Evolutionary conservation across 169 alveolate species (phyloP).

Genomic region (Perkinsus marinus): DNA sequence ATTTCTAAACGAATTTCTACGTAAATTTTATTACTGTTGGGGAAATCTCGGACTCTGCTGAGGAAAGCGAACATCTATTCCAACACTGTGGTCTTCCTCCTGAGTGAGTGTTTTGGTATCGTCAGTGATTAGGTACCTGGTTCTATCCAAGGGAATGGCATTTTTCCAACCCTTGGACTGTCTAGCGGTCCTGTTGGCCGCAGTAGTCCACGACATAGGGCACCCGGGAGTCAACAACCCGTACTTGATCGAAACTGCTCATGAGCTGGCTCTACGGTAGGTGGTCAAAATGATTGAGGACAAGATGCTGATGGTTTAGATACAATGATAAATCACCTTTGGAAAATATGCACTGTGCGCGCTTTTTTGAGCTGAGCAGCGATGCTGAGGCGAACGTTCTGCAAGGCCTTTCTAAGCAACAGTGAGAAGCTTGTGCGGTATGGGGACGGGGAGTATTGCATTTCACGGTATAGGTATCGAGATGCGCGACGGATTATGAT

Average conservation of each 20-base stretch:
- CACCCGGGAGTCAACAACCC: constrained; percentile 62
- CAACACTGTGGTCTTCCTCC: no score
- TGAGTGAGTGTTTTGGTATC: no score
- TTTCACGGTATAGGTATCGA: neutral
- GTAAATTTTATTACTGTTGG: no score
- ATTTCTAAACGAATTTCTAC: no score
- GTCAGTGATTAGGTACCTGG: constrained; percentile 13
- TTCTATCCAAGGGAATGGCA: constrained; percentile 16
- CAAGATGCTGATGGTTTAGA: neutral
- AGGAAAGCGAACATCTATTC: no score
- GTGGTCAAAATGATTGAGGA: neutral
- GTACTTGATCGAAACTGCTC: constrained; percentile 29
- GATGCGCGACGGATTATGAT: constrained; percentile 35
- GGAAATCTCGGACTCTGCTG: no score
- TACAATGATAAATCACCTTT: constrained; percentile 54
- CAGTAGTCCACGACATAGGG: constrained; percentile 59
- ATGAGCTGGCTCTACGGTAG: constrained; percentile 29
- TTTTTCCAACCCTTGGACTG: constrained; percentile 14
- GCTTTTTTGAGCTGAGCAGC: constrained; percentile 19
- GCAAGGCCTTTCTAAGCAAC: neutral
- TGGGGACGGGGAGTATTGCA: neutral
- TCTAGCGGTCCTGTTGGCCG: constrained; percentile 43
- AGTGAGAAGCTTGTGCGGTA: neutral
- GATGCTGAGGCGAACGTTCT: neutral
- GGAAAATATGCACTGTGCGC: constrained; percentile 58